These are phyloP conservation scores for Ichthyophthirius multifiliis DNA, from an alignment of 169 alveolate species.

Conservation along the genomic window DNA sequence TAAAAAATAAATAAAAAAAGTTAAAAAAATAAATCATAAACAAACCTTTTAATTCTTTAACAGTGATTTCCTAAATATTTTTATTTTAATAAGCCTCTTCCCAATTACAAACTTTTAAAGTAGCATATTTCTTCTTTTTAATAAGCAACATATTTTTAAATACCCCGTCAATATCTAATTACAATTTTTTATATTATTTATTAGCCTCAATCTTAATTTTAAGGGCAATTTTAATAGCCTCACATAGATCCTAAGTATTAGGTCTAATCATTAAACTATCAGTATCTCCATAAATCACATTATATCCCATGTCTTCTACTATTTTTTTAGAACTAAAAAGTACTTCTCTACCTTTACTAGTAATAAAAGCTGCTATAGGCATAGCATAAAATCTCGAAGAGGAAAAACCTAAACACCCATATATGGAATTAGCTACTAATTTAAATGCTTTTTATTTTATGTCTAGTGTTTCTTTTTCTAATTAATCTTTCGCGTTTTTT, in stretches of 20 bases:
- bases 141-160: slow-evolving; percentile 93
- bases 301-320: slow-evolving; percentile 89
- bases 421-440: slow-evolving; percentile 97
- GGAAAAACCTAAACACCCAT: slow-evolving; percentile 98
- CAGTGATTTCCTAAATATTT: not conserved
- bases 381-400: slow-evolving; percentile 96
- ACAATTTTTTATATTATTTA: slow-evolving; percentile 92
- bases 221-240: slow-evolving; percentile 89
- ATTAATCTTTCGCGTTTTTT: slow-evolving; percentile 74
- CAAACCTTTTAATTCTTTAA: not conserved
- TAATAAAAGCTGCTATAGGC: slow-evolving; percentile 97
- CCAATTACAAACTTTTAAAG: slow-evolving; percentile 76
- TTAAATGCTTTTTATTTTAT: slow-evolving; percentile 96
- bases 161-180: slow-evolving; percentile 97
- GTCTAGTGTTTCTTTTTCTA: slow-evolving; percentile 77
- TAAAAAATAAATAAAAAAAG: slow-evolving; percentile 29
- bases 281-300: slow-evolving; percentile 99
- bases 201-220: slow-evolving; percentile 88
- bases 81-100: not conserved
- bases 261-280: slow-evolving; percentile 99
- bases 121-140: slow-evolving; percentile 98
- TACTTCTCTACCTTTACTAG: slow-evolving; percentile 92
- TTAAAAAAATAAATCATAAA: slow-evolving; percentile 17
- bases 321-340: slow-evolving; percentile 88
- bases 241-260: slow-evolving; percentile 76